These are phyloP conservation scores for Chrysanthemum makinoi DNA, from an alignment of 129 eudicot species.

Conservation along the genomic window DNA sequence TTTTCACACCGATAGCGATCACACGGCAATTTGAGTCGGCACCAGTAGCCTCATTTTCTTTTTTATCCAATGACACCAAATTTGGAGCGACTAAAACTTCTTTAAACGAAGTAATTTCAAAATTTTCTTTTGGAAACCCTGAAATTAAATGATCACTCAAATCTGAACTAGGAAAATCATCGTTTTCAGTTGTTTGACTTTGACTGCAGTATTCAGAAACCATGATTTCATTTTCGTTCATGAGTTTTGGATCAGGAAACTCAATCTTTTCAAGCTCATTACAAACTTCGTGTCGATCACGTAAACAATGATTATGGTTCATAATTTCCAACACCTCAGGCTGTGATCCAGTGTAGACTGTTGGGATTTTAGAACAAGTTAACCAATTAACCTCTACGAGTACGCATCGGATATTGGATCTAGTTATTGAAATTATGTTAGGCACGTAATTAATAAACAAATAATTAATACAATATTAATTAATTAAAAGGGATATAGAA, in stretches of 20 bases:
- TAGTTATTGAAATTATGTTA: too few relatives aligned
- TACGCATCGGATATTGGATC: too few relatives aligned
- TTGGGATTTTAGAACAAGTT: too few relatives aligned
- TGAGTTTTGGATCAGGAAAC: slow-evolving; percentile 45
- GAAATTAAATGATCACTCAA: not conserved
- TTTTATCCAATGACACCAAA: slow-evolving; percentile 28
- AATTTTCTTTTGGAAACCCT: slow-evolving; percentile 13
- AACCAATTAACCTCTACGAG: too few relatives aligned
- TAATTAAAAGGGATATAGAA: too few relatives aligned
- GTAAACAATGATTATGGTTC: not conserved
- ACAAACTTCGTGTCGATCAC: slow-evolving; percentile 24
- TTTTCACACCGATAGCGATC: not conserved
- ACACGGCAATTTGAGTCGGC: slow-evolving; percentile 1
- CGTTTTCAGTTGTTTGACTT: slow-evolving; percentile 14
- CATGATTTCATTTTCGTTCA: slow-evolving; percentile 40
- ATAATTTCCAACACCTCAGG: slow-evolving; percentile 41
- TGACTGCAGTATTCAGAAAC: slow-evolving; percentile 47
- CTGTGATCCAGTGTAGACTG: slow-evolving; percentile 34
- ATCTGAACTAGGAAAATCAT: slow-evolving; percentile 14
- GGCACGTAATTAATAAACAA: too few relatives aligned
- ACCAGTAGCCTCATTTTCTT: slow-evolving; percentile 17
- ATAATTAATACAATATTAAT: too few relatives aligned
- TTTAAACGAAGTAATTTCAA: slow-evolving; percentile 24
- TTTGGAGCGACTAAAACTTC: too few relatives aligned
- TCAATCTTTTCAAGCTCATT: slow-evolving; percentile 42